Evolutionary conservation across 768 basidiomycete genomes (phyloP), one percentile per base, ranked within the genome.

Genomic region (Porpolomopsis calyptriformis): DNA sequence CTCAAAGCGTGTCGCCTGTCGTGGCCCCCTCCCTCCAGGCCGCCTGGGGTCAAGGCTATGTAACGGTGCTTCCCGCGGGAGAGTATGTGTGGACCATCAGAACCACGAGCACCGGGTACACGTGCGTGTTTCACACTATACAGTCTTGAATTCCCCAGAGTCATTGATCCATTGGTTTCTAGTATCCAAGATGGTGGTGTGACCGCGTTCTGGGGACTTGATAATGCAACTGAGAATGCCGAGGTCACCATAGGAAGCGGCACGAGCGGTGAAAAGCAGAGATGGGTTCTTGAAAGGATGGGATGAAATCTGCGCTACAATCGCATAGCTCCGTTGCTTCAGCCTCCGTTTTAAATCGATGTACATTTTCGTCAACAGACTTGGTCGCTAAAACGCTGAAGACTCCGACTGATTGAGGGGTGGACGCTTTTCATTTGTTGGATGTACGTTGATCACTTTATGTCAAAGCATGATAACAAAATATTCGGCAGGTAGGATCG

Each of bases 171-270:
- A 31, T 41, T 22, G 20, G 12, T 4, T 4, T 8, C 23, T 47
- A 53, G 52, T 27, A 53, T 53, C 31, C 52, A 53, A 46, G 52
- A 53, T 23, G 46, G 52, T 41, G 46, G 23, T 10, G 33, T 19
- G 36, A 51, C 52, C 11, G 46, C 23, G 31, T 51, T 29, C 39
- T 53, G 52, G 52, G 46, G 46, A n/a, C 2, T 50, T 9, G 37
- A 29, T 23, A 9, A 41, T 29, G 36, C 50, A 4, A 22, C 24
- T 8, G 24, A n/a, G 18, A 37, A 35, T 43, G n/a, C 20, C 12
- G 39, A 53, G 19, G 50, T 53, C 8, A 43, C 49, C 19, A 52
- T 52, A 29, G 23, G 16, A 19, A 14, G n/a, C 25, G 45, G 44
- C 16, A 52, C 23, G 6, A 36, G 45, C 1, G 23, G 34, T 14